Conservation (phyloP, 176 grass and related monocot genomes). For the Pharus latifolius region DNA sequence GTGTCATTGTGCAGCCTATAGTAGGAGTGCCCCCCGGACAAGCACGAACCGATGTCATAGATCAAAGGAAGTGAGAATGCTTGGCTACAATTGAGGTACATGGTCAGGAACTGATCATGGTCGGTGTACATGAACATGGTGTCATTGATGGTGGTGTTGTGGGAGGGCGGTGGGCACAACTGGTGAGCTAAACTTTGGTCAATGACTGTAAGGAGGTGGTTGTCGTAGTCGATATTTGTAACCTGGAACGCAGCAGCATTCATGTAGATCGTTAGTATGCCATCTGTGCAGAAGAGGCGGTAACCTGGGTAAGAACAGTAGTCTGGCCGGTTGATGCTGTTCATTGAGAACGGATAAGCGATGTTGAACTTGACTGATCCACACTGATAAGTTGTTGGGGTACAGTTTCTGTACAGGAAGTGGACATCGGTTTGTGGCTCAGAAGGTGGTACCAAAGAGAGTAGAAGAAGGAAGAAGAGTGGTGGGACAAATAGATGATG, state of each 20-base stretch:
- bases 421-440: neutral
- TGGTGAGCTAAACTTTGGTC: neutral
- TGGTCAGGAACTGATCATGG: conserved; percentile 3
- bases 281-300: neutral
- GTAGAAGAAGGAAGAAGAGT: neutral
- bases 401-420: conserved; percentile 14
- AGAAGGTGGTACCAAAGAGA: neutral
- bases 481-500: neutral
- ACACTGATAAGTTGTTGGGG: neutral
- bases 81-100: conserved; percentile 7
- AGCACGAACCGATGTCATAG: neutral
- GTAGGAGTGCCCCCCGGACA: neutral
- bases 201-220: conserved; percentile 10
- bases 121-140: conserved; percentile 10
- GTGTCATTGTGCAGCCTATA: neutral
- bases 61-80: neutral
- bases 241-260: neutral
- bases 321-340: neutral
- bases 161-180: neutral
- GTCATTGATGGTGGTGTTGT: conserved; percentile 18
- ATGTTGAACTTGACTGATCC: neutral
- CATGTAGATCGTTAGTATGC: neutral
- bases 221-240: neutral
- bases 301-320: conserved; percentile 24
- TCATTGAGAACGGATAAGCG: conserved; percentile 6